A percentile compares a stretch with the other conserved stretches of the same genome.
Conservation (phyloP, 176 grass and related monocot species). For the Oropetium thomaeum region DNA sequence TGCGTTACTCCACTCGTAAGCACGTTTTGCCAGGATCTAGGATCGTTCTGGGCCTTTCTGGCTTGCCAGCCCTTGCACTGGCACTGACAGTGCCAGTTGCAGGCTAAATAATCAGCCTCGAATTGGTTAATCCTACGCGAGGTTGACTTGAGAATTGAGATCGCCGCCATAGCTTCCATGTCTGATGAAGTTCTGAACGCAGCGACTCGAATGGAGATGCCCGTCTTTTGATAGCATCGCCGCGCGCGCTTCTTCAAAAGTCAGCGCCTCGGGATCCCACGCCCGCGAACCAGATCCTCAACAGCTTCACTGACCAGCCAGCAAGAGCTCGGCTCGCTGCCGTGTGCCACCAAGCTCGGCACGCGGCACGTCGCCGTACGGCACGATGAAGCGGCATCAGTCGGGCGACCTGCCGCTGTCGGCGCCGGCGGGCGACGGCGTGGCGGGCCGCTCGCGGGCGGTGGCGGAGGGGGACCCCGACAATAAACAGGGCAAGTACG, state of each 20-base stretch:
- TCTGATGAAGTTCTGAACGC: too few species aligned
- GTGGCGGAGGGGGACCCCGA: background rate
- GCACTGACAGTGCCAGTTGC: background rate
- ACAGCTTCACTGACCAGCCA: slow-evolving; percentile 6
- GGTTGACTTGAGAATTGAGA: background rate
- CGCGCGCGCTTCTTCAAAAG: slow-evolving; percentile 7
- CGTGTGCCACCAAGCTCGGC: background rate
- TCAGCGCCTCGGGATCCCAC: slow-evolving; percentile 21
- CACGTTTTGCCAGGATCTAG: slow-evolving; percentile 5
- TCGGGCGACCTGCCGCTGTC: slow-evolving; percentile 21
- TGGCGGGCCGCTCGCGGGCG: background rate
- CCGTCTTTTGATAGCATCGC: background rate
- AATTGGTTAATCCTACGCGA: background rate
- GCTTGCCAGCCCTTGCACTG: too few species aligned
- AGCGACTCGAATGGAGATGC: background rate
- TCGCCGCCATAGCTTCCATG: slow-evolving; percentile 4
- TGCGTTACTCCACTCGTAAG: background rate
- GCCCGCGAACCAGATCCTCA: background rate
- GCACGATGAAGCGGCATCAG: slow-evolving; percentile 48
- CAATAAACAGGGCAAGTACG: slow-evolving; percentile 21
- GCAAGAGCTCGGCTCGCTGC: background rate
- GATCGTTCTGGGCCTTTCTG: too few species aligned
- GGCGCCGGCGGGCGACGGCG: slow-evolving; percentile 17
- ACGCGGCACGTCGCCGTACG: background rate
- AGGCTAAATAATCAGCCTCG: background rate